A percentile compares a stretch with the other conserved stretches of the same genome.
These are phyloP conservation scores for Saturnispora galanensis DNA, from an alignment of 805 yeast genomes.

Conservation along the genomic window DNA sequence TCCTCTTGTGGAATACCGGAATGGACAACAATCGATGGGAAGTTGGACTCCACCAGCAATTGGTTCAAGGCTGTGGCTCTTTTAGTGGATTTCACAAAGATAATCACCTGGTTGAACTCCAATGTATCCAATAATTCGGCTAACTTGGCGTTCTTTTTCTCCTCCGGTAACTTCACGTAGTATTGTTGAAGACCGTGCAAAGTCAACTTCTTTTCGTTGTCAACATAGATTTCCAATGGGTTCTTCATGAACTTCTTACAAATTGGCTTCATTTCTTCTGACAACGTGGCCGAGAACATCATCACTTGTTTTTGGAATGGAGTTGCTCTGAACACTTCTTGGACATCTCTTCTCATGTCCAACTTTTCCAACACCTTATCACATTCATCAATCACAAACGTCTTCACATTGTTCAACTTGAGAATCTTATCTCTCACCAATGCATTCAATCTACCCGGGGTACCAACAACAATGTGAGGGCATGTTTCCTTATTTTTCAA, in stretches of 20 bases:
- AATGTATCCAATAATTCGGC: conserved; percentile 87
- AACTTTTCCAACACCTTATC: conserved; percentile 82
- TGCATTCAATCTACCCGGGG: conserved; percentile 96
- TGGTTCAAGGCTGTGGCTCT: conserved; percentile 90
- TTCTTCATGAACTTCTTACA: conserved; percentile 98
- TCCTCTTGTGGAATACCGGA: conserved; percentile 94
- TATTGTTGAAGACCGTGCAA: conserved; percentile 97
- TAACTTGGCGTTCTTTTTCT: conserved; percentile 86
- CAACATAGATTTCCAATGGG: conserved; percentile 94
- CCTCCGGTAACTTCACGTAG: conserved; percentile 81
- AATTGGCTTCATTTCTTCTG: conserved; percentile 89
- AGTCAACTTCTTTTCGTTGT: conserved; percentile 94
- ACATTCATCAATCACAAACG: conserved; percentile 96
- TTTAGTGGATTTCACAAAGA: conserved; percentile 82
- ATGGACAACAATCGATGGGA: conserved; percentile 96
- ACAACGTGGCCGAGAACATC: conserved; percentile 97
- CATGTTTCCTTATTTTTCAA: conserved; percentile 86
- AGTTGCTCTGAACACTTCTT: conserved; percentile 93
- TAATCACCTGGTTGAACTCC: conserved; percentile 97
- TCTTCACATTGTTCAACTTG: conserved; percentile 80
- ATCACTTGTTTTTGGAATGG: conserved; percentile 98
- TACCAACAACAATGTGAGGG: conserved; percentile 95
- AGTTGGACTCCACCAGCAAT: conserved; percentile 81
- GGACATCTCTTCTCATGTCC: conserved; percentile 97
- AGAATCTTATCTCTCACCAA: conserved; percentile 84